A percentile compares a stretch with the other conserved stretches of the same genome.
These are phyloP conservation scores for Blastobotrys arbuscula DNA, from an alignment of 1,139 yeast genomes.

Conservation along the genomic window DNA sequence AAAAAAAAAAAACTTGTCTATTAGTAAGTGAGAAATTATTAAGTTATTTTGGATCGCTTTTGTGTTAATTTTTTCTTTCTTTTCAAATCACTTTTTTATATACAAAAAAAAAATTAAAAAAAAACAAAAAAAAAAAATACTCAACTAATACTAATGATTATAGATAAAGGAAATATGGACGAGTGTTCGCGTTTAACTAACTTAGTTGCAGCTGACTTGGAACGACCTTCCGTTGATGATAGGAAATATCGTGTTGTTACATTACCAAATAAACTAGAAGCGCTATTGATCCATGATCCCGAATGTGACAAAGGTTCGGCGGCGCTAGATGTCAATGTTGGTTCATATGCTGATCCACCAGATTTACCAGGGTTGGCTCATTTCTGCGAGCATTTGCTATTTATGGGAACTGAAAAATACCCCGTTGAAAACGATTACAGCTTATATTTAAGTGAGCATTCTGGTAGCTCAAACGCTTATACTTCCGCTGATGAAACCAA, in stretches of 20 bases:
- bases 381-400: conserved; percentile 90
- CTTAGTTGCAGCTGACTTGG: conserved; percentile 22
- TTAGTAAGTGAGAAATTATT: no score
- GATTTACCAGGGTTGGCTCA: conserved; percentile 85
- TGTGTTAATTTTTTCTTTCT: neutral
- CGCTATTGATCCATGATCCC: conserved; percentile 73
- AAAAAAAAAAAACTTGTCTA: neutral
- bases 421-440: conserved; percentile 89
- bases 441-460: conserved; percentile 66
- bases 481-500: conserved; percentile 88
- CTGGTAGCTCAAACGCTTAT: conserved; percentile 71
- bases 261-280: conserved; percentile 65
- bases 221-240: conserved; percentile 50
- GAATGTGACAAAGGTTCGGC: conserved; percentile 91
- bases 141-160: no score
- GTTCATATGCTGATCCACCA: conserved; percentile 76
- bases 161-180: neutral
- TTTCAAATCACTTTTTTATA: no score
- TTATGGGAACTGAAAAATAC: conserved; percentile 94
- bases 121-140: neutral
- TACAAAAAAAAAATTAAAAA: no score
- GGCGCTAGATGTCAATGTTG: conserved; percentile 85
- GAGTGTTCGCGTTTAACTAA: conserved; percentile 13
- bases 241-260: conserved; percentile 63
- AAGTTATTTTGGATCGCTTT: no score